Evolutionary conservation across 495 filamentous ascomycete genomes (phyloP), one percentile per base, ranked within the genome.

Genomic region (Aspergillus wentii): DNA sequence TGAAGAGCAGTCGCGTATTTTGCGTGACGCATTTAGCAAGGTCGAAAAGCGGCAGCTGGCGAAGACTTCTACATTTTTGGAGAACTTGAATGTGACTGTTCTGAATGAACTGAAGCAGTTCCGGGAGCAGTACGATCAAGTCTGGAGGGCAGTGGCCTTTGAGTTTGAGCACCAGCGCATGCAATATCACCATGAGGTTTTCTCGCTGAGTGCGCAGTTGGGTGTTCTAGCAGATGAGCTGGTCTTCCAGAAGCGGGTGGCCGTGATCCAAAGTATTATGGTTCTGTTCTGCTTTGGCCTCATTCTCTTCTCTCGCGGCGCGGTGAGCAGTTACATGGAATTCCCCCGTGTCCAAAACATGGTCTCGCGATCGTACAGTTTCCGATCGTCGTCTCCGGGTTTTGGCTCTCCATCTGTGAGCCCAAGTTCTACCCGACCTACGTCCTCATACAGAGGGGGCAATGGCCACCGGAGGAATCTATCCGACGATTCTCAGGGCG

Each of bases 241-340:
- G 15, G 82, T 95, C 30, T 95, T 92, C 59, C 92, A 97, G 62
- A 95, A 95, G 59, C 79, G 92, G 27, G 89, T 98, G 71, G 82
- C 84, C 16, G 88, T 95, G 44, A 71, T 94, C 27, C 91, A 96
- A 59, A 85, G 81, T 39, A 73, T 92, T 7, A 75, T 97, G 13
- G 77, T 98, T 1, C 76, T 98, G 2, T 76, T 89, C 46, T 95
- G 89, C 50, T 83, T 97, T 28, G 81, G 81, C 0, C 71, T 98
- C 7, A 85, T 92, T 31, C 80, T 98, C 35, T 95, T 98, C 58
- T 74, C 75, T 0, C 62, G 77, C 7, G 59, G 59, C 2, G 49
- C 61, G 15, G 62, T 64, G 34, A 58, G 60, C 37, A 64, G 63
- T 30, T 73, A 74, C 43, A 64, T 77, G 30, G 78, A 80, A 32